phyloP scores from a whole-genome alignment of 139 green algal species.

The Limnomonas spitsbergensis region DNA sequence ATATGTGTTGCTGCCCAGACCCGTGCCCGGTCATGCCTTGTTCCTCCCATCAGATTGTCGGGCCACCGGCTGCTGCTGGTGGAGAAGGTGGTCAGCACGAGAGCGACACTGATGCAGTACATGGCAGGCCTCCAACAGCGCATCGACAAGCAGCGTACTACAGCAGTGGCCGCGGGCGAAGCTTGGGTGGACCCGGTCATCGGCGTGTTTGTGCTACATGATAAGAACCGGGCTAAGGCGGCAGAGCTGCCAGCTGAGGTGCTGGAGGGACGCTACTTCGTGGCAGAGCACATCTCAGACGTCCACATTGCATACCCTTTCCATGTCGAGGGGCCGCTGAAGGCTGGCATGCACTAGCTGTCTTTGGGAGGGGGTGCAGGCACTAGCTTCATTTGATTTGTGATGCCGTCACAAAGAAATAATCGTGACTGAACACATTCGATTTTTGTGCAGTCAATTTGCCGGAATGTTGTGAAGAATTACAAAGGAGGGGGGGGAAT shows the following conservation, averaged over 20 bases:
- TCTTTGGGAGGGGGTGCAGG: too few species aligned
- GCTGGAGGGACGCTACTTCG: slow-evolving; percentile 16
- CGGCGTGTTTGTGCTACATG: slow-evolving; percentile 26
- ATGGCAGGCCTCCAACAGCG: neutral
- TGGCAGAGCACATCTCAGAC: slow-evolving; percentile 7
- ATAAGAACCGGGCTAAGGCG: slow-evolving; percentile 18
- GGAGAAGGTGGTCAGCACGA: slow-evolving; percentile 24
- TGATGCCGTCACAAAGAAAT: too few species aligned
- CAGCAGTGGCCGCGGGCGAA: neutral
- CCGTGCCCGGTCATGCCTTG: too few species aligned
- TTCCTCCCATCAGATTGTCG: slow-evolving; percentile 9
- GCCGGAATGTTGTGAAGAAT: too few species aligned
- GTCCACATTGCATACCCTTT: slow-evolving; percentile 21
- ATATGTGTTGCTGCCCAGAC: too few species aligned
- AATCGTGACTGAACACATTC: too few species aligned
- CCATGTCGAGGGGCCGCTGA: slow-evolving; percentile 2
- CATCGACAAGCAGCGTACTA: slow-evolving; percentile 3
- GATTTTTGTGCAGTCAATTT: too few species aligned
- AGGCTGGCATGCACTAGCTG: neutral
- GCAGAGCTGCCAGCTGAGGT: slow-evolving; percentile 2
- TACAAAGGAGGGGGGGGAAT: too few species aligned
- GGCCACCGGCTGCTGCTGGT: slow-evolving; percentile 23
- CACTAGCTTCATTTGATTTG: too few species aligned
- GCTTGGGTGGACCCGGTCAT: slow-evolving; percentile 15
- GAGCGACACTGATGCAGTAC: slow-evolving; percentile 3